Percentiles rank a stretch among this genome's conserved stretches.
Conservation (phyloP, 2,329 filamentous ascomycete genomes). For the Chrysosphaeria jannelii region DNA sequence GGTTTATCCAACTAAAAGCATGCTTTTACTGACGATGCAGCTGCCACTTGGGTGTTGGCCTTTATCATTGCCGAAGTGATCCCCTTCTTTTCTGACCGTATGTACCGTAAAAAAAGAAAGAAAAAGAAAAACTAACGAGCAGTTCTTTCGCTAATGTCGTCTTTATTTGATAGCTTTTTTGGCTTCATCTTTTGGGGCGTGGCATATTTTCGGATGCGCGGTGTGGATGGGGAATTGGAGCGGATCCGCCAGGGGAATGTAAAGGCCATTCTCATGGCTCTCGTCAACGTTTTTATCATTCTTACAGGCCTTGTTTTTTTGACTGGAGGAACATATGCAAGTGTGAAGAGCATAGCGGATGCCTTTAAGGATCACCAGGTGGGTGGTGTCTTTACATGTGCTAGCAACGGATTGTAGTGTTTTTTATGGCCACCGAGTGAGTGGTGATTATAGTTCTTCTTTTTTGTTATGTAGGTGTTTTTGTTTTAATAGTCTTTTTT, state of each 20-base stretch:
- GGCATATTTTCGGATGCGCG: slow-evolving; percentile 49
- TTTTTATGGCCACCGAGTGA: not conserved
- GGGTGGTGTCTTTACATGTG: slow-evolving; percentile 45
- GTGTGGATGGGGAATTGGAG: slow-evolving; percentile 24
- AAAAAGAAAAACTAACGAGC: too few relatives aligned
- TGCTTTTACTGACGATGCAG: slow-evolving; percentile 8
- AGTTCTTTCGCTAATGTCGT: slow-evolving; percentile 49
- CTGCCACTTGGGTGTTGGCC: slow-evolving; percentile 50
- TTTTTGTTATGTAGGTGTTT: not conserved
- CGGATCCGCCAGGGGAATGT: slow-evolving; percentile 22
- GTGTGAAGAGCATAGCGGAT: slow-evolving; percentile 43
- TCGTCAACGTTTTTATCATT: slow-evolving; percentile 45
- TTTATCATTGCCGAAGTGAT: slow-evolving; percentile 85
- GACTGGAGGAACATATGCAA: slow-evolving; percentile 52
- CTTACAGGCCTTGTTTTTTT: slow-evolving; percentile 53
- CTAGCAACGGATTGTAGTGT: slow-evolving; percentile 27
- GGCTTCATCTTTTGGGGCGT: slow-evolving; percentile 90
- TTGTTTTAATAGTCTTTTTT: slow-evolving; percentile 1
- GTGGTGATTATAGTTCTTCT: not conserved
- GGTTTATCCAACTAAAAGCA: slow-evolving; percentile 6
- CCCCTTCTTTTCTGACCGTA: slow-evolving; percentile 60
- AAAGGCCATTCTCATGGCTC: slow-evolving; percentile 19
- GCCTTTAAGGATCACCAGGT: slow-evolving; percentile 35
- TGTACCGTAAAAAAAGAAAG: too few relatives aligned
- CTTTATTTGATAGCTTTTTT: slow-evolving; percentile 75